Conservation (phyloP, 129 eudicot genomes). For the Flaveria trinervia region DNA sequence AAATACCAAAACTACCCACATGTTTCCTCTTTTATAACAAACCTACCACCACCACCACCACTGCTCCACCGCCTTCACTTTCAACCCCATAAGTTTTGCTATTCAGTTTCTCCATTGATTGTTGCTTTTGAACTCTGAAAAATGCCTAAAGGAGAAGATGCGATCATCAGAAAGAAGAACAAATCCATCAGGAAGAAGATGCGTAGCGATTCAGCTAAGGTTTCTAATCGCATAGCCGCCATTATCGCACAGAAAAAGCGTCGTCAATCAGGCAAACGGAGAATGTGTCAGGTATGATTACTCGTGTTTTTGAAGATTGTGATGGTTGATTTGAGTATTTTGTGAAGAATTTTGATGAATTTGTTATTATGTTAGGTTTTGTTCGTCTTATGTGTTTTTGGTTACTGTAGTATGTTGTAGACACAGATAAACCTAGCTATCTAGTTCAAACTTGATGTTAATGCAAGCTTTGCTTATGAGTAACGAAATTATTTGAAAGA, state of each 20-base stretch:
- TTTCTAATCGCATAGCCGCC: conserved; percentile 78
- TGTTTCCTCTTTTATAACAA: conserved; percentile 13
- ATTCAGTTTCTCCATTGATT: not conserved
- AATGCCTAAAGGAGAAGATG: conserved; percentile 86
- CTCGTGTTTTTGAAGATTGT: not conserved
- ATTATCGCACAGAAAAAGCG: conserved; percentile 95
- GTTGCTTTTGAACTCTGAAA: not conserved
- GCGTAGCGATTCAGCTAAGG: conserved; percentile 54
- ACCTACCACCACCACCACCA: conserved; percentile 11
- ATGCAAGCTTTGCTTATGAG: not conserved
- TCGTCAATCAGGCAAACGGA: conserved; percentile 87
- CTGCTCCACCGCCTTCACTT: conserved; percentile 10
- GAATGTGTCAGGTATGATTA: conserved; percentile 68
- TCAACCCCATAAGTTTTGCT: not conserved
- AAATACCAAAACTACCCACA: not conserved
- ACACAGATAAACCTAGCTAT: not conserved
- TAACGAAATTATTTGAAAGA: no score
- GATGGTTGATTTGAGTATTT: not conserved
- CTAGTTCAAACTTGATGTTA: no score
- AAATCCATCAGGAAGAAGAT: conserved; percentile 53
- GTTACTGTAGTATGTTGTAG: not conserved
- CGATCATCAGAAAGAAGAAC: conserved; percentile 55
- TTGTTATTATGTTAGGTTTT: not conserved
- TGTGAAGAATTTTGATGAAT: not conserved
- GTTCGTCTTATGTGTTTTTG: not conserved